Base-by-base conservation (phyloP, 805 yeast species). In the Yamadazyma philogaea region DNA sequence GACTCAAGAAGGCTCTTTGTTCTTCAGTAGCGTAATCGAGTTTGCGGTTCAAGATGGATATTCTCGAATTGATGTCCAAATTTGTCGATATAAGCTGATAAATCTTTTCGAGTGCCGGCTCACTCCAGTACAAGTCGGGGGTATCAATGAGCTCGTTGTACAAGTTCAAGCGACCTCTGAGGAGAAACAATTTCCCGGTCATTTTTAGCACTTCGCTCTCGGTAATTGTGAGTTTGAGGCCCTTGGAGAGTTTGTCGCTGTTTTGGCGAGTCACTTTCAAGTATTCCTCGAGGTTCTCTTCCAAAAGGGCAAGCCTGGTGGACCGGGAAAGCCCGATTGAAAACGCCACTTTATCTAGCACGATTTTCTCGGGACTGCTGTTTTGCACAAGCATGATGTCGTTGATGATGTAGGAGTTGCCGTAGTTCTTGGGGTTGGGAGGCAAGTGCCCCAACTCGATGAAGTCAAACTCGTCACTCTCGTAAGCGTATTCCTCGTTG, bases 91-190 rank as follows among this genome's bases (percentile, higher is more conserved):
- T 80, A 15, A 78, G 73, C 37, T 81, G 77, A 60, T 87, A 90
- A 7, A 88, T 79, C 41, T 74, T 73, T 56, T 90, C 97, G 41
- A 90, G 67, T 26, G 80, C 79, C 1, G 96, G 95, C 56, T 89
- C 96, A 35, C 87, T 77, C 97, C 97, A 90, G 61, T 89, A 90
- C 33, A 88, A 64, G 59, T 90, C 97, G 0, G 97, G 97, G 0
- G 95, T 87, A 53, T 89, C 96, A 22, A 87, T 87, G 45, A 90
- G 72, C 55, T 89, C 96, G 7, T 91, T 84, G 60, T 90, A 88
- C 24, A 90, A 65, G 53, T 90, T 90, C 51, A 90, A 71, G 51
- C 84, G 84, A 1, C 96, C 96, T 46, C 97, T 68, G 11, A 90
- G 67, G 33, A 87, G 65, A 49, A 90, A 77, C 17, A 90, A 66